These are phyloP conservation scores for Leavenworthia alabamica DNA, from an alignment of 345 rosid species.

Conservation along the genomic window DNA sequence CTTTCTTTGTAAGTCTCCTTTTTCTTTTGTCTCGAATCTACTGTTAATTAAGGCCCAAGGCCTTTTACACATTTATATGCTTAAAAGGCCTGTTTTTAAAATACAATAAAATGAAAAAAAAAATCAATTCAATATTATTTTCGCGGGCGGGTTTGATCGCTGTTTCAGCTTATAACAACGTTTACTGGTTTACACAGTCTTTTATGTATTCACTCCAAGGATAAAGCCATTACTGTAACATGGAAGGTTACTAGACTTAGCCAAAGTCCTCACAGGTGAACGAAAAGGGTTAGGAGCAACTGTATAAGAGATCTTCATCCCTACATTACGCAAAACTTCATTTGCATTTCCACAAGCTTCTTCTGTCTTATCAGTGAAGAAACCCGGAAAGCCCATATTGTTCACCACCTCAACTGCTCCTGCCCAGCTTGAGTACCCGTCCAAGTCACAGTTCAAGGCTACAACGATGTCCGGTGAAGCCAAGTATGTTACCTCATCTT, in stretches of 20 bases:
- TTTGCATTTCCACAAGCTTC: slow-evolving; percentile 43
- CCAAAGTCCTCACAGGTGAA: slow-evolving; percentile 25
- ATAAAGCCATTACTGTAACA: slow-evolving; percentile 24
- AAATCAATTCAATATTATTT: neutral
- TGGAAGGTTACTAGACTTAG: slow-evolving; percentile 14
- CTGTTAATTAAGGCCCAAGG: slow-evolving; percentile 6
- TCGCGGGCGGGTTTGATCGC: too few species aligned
- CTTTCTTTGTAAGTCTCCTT: too few species aligned
- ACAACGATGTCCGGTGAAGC: slow-evolving; percentile 44
- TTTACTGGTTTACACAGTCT: neutral
- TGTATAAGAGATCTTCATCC: slow-evolving; percentile 10
- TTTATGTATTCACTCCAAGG: slow-evolving; percentile 9
- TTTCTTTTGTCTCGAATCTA: neutral
- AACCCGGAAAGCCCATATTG: slow-evolving; percentile 35
- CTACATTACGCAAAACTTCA: slow-evolving; percentile 39
- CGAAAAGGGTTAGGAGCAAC: slow-evolving; percentile 24
- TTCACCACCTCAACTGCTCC: slow-evolving; percentile 44
- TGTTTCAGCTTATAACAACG: neutral
- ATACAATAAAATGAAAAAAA: too few species aligned
- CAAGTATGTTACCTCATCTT: slow-evolving; percentile 45
- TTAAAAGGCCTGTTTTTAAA: too few species aligned
- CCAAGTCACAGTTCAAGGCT: slow-evolving; percentile 44
- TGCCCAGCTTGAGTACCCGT: slow-evolving; percentile 35
- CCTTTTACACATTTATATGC: slow-evolving; percentile 1
- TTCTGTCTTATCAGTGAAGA: slow-evolving; percentile 49